Evolutionary conservation across 345 rosid species (phyloP), one percentile per base, ranked within the genome.

Genomic region (Boechera divaricarpa): DNA sequence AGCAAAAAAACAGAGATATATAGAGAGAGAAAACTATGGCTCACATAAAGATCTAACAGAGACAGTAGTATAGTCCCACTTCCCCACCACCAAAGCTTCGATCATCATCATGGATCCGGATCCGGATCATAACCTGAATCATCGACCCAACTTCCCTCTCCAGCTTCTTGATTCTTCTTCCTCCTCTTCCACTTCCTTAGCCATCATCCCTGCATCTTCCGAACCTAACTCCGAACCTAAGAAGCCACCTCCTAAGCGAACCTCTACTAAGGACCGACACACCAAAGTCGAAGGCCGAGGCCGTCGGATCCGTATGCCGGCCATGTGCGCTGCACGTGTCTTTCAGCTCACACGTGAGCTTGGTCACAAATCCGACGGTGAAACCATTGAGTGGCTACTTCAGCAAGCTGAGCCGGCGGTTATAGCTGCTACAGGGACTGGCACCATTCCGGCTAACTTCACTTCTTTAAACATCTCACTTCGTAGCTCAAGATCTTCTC

Each of bases 251-350:
- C 90, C 96, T 0, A 90, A 89, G 68, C 82, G 98, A 48, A 73
- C 88, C 55, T 86, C 96, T 6, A 86, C 94, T 16, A 92, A 89
- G 64, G 98, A 92, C 82, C 83, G 98, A 54, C 98, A 92, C 87
- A 92, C 98, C 74, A 92, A 92, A 81, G 97, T 92, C 10, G 96
- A 92, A n/a, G 97, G 97, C 44, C 96, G 98, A 0, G 98, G 98
- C 44, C 92, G 98, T 51, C 85, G 98, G 85, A 92, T 92, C 88
- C 93, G 98, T 53, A 93, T 93, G 96, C 98, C 98, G 0, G 97
- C 97, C 35, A 79, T 90, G 52, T 93, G 98, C 54, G 98, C 98
- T 0, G 98, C 97, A 29, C 84, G 98, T 85, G 96, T 93, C 63
- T 93, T 93, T 75, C 98, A 93, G 85, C 85, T 93, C 42, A 93